phyloP scores from a whole-genome alignment of 2,329 filamentous ascomycete species.

The Bertia moriformis region DNA sequence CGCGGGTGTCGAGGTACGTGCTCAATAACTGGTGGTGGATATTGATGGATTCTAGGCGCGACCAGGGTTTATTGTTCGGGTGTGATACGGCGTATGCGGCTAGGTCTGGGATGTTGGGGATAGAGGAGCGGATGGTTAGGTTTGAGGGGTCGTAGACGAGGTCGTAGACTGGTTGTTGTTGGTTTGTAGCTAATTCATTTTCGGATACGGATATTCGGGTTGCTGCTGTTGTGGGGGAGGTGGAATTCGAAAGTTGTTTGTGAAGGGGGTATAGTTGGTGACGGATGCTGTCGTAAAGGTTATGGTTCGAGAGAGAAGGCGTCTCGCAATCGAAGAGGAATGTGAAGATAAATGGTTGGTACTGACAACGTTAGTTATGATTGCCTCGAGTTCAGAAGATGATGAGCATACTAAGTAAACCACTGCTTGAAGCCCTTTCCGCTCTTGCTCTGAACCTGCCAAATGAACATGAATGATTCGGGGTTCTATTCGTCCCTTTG shows the following conservation, averaged over 20 bases:
- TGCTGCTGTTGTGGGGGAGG: conserved; percentile 22
- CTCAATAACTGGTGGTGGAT: conserved; percentile 44
- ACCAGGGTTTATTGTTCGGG: conserved; percentile 20
- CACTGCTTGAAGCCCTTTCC: conserved; percentile 44
- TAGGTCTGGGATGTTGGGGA: conserved; percentile 48
- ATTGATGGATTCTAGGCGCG: conserved; percentile 42
- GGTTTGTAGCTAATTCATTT: background rate
- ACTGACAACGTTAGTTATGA: conserved; percentile 34
- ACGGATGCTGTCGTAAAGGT: conserved; percentile 29
- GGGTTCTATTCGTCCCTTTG: background rate
- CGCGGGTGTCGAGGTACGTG: conserved; percentile 34
- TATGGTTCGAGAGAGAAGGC: conserved; percentile 19
- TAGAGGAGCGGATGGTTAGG: conserved; percentile 41
- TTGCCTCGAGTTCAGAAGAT: too few relatives aligned
- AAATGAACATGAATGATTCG: background rate
- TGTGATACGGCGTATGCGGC: conserved; percentile 7
- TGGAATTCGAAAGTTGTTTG: conserved; percentile 25
- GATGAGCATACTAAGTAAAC: conserved; percentile 51
- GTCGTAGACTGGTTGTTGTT: conserved; percentile 33
- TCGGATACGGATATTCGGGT: conserved; percentile 16
- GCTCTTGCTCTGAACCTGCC: background rate
- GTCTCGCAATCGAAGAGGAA: conserved; percentile 48
- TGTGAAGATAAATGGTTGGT: conserved; percentile 63
- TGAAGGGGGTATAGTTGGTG: conserved; percentile 30
- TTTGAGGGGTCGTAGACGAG: conserved; percentile 43